A percentile compares a stretch with the other conserved stretches of the same genome.
These are phyloP conservation scores for Cladosporium sp. DNA, from an alignment of 2,329 filamentous ascomycete species.

Conservation along the genomic window DNA sequence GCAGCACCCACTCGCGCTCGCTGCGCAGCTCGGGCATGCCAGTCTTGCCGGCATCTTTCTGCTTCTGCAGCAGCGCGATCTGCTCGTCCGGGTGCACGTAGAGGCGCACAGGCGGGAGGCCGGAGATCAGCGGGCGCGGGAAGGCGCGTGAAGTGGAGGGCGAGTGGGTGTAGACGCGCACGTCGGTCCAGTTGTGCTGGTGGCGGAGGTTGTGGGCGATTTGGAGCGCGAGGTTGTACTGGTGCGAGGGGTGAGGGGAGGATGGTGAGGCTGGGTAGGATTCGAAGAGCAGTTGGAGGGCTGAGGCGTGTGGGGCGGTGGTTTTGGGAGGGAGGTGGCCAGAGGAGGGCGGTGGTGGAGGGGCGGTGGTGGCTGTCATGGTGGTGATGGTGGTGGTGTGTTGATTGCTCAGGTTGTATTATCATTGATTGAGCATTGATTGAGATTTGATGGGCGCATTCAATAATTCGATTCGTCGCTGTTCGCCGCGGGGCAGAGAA, in stretches of 20 bases:
- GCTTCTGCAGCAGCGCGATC: slow-evolving; percentile 65
- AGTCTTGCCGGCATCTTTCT: slow-evolving; percentile 40
- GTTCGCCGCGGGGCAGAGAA: neutral
- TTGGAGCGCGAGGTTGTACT: slow-evolving; percentile 56
- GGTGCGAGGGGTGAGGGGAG: slow-evolving; percentile 25
- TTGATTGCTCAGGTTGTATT: neutral
- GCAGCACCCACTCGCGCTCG: slow-evolving; percentile 74
- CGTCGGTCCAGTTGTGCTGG: slow-evolving; percentile 72
- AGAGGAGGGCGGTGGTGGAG: neutral
- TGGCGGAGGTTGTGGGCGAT: slow-evolving; percentile 71
- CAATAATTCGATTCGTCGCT: neutral
- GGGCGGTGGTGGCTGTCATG: slow-evolving; percentile 3
- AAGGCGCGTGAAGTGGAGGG: slow-evolving; percentile 39
- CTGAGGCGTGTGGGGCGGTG: slow-evolving; percentile 22
- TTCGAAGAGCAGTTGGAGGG: slow-evolving; percentile 22
- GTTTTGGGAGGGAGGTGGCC: slow-evolving; percentile 1
- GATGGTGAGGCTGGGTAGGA: slow-evolving; percentile 13
- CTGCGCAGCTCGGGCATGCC: slow-evolving; percentile 32
- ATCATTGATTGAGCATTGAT: slow-evolving; percentile 2
- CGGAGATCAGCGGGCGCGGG: slow-evolving; percentile 66
- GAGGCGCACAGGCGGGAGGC: slow-evolving; percentile 69
- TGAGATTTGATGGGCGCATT: neutral
- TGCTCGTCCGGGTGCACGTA: slow-evolving; percentile 85
- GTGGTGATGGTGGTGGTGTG: neutral
- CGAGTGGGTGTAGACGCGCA: slow-evolving; percentile 51